Conservation (phyloP, 192 early-diverging fungal genomes). For the Allomyces javanicus region DNA sequence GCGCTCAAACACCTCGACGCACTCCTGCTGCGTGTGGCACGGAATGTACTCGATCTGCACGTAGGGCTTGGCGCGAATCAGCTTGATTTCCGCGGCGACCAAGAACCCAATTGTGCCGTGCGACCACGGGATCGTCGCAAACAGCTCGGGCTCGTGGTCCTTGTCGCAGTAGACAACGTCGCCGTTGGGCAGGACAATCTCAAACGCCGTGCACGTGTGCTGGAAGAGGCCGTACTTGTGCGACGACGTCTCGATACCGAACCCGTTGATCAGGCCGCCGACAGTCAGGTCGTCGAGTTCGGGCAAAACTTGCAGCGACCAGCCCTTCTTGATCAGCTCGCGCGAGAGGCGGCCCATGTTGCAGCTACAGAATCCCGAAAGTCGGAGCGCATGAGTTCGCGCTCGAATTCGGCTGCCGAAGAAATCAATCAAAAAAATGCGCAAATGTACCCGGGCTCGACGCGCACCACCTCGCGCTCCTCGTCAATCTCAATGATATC, state of each 20-base stretch:
- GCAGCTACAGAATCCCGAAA: not conserved
- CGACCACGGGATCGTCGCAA: constrained; percentile 17
- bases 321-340: constrained; percentile 14
- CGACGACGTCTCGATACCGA: constrained; percentile 18
- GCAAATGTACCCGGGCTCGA: constrained; percentile 8
- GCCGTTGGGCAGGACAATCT: constrained; percentile 15
- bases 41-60: constrained; percentile 16
- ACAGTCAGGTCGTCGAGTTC: constrained; percentile 21
- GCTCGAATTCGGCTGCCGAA: too few species aligned
- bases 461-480: constrained; percentile 9
- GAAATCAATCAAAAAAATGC: not conserved
- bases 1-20: constrained; percentile 6
- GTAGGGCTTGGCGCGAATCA: constrained; percentile 20
- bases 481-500: constrained; percentile 17
- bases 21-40: constrained; percentile 10
- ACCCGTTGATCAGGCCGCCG: constrained; percentile 19
- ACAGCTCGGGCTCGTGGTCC: constrained; percentile 16
- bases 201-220: constrained; percentile 12
- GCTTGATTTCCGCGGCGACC: constrained; percentile 16
- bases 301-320: constrained; percentile 13
- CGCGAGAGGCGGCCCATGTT: constrained; percentile 18
- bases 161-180: constrained; percentile 13
- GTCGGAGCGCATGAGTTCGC: too few species aligned
- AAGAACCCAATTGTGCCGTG: constrained; percentile 20
- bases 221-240: constrained; percentile 22